Evolutionary conservation across 805 yeast genomes (phyloP), one percentile per base, ranked within the genome.

Genomic region (Peterozyma toletana): DNA sequence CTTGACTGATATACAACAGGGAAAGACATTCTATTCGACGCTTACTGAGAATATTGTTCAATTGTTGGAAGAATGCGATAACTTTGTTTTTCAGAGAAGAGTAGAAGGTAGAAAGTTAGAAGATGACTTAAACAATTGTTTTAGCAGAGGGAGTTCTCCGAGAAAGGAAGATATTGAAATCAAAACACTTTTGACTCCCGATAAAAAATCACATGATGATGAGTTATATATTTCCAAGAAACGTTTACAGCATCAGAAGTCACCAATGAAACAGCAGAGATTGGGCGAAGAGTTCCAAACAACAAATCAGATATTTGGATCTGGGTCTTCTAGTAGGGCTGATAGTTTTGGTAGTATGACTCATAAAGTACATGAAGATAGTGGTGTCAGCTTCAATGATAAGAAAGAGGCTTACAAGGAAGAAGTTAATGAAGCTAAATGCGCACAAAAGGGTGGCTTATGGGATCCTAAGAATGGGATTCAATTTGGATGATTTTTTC

Each of bases 21-120:
- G 96, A 0, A 53, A 75, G 0, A 70, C 71, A 43, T 89, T 89
- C 56, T 90, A 90, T 63, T 69, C 69, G 34, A 83, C 80, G 42
- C 75, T 86, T 48, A 62, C 71, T 30, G 59, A 58, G 9, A 73
- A 74, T 42, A 33, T 52, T 31, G 70, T 77, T 5, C 59, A 52
- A 2, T 70, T 80, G 16, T 53, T 73, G 35, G 60, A 61, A 11
- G 77, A 73, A 35, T 71, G 82, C 49, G 78, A 75, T 48, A 62
- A 64, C 13, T 83, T 66, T 56, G 72, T 77, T n/a, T 62, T 69
- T 30, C 55, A 62, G 11, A 60, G 87, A 39, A 64, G 83, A 40
- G 53, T 68, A 7, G 78, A 77, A 48, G 83, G 78, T 2, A 61
- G 77, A 17, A 73, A 70, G 18, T 58, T 80, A 13, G 83, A 78